Evolutionary conservation across 2,329 filamentous ascomycete genomes (phyloP).

Genomic region (Botrytis aclada): DNA sequence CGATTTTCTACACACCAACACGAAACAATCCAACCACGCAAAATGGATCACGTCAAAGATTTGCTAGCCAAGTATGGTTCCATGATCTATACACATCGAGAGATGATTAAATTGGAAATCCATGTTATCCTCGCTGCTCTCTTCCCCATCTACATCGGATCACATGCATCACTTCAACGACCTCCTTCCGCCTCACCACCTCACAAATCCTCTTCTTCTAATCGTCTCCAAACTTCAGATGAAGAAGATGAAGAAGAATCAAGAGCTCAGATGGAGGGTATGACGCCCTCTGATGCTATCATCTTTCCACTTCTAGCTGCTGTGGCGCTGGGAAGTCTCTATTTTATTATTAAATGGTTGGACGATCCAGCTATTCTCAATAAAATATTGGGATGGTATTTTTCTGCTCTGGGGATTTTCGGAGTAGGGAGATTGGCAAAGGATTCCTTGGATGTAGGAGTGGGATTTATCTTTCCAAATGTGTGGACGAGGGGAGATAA

Average conservation of each 20-base stretch:
- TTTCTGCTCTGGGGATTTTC: slow-evolving; percentile 74
- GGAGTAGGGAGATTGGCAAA: slow-evolving; percentile 70
- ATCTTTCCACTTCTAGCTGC: slow-evolving; percentile 79
- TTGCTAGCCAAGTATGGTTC: slow-evolving; percentile 29
- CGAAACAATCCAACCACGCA: neutral
- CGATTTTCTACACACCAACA: neutral
- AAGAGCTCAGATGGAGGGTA: slow-evolving; percentile 60
- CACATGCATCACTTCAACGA: slow-evolving; percentile 79
- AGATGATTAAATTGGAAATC: slow-evolving; percentile 32
- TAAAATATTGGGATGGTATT: slow-evolving; percentile 78
- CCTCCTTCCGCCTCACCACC: slow-evolving; percentile 73
- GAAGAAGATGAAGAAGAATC: slow-evolving; percentile 53
- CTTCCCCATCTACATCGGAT: slow-evolving; percentile 78
- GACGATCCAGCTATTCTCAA: slow-evolving; percentile 79
- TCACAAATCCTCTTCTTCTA: slow-evolving; percentile 25
- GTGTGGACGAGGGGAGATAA: slow-evolving; percentile 56
- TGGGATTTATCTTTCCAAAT: slow-evolving; percentile 69
- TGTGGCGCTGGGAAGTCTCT: slow-evolving; percentile 68
- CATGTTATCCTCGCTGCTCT: slow-evolving; percentile 68
- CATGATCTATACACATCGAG: slow-evolving; percentile 29
- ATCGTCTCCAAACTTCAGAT: slow-evolving; percentile 41
- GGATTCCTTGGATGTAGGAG: slow-evolving; percentile 63
- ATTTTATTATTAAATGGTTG: slow-evolving; percentile 86
- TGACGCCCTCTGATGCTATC: slow-evolving; percentile 76
- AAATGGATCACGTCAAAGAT: slow-evolving; percentile 14